Evolutionary conservation across 2,329 filamentous ascomycete genomes (phyloP), one percentile per base, ranked within the genome.

Genomic region (Calonectria pseudoreteaudii): DNA sequence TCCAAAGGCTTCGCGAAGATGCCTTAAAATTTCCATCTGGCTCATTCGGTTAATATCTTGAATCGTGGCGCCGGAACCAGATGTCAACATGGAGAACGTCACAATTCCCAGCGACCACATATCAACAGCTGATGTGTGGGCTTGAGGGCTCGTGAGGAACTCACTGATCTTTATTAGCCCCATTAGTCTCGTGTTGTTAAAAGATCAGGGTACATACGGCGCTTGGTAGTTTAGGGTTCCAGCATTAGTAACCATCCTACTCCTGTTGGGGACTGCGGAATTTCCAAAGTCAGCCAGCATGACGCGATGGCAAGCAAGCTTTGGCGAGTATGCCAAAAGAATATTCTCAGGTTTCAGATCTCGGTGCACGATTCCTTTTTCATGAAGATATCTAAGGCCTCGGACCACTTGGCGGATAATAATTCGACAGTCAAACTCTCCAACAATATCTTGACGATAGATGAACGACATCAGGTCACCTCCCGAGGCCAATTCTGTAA

Each of bases 291-390:
- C 89, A 0, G 88, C 87, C 14, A 91, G 83, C 74, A 89, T 86
- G 3, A 91, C 82, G 11, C 89, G 84, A 66, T 84, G 82, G 52
- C 87, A 86, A 3, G 82, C 81, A 14, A 85, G 80, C 31, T 83
- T 85, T 0, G 87, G 87, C 2, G 87, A 88, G 18, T 85, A 85
- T 0, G 86, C 86, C 70, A 90, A 83, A 14, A 91, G 85, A 4
- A 91, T 84, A 50, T 90, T 91, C 76, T 90, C 88, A 0, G 86
- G 88, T 74, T 91, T 91, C 36, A 91, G 81, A 69, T 91, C 89
- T 1, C 89, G 86, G 77, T 91, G 89, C 0, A 88, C 85, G 9
- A 91, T 84, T 0, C 86, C 85, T 52, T 87, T 87, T n/a, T 78
- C 76, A 74, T 90, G 89, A 9, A 90, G 84, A 75, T 89, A 90